Evolutionary conservation across 1,284 basidiomycete species (phyloP), one percentile per base, ranked within the genome.

Genomic region (Microbotryomycetes sp.): DNA sequence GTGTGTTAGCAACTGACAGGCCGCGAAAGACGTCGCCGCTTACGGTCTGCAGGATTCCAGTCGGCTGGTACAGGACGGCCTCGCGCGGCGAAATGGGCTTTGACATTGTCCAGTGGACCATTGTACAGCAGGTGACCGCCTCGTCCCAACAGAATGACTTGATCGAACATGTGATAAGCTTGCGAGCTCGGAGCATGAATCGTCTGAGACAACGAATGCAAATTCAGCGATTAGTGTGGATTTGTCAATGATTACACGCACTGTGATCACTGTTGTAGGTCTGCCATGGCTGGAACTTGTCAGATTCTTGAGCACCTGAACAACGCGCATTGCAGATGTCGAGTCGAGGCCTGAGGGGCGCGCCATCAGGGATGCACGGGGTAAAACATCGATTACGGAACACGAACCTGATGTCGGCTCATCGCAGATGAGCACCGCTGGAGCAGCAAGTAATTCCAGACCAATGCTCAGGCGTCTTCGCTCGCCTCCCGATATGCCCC

Each of bases 31-130:
- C 13, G 3, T n/a, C 6, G 31, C 3, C 48, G 49, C 69, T 50
- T 54, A 69, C 90, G 87, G 74, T 96, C 91, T 0, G 91, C 91
- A 18, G 92, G 81, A 68, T 93, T 94, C 77, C 91, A 91, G 0
- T 88, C 89, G 47, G 82, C 78, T 13, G 80, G 81, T 60, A 82
- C 84, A 23, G 78, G 79, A 51, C 68, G 57, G 66, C 81, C 77
- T 67, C 78, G 72, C 54, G 72, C 60, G 1, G 79, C 79, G 60
- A 93, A 88, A 72, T 86, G 79, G 1, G 80, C 82, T 0, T 87
- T 85, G 0, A 80, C 79, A 57, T 83, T 81, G 0, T 82, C 81
- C 0, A 89, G 89, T 0, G 82, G 79, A 1, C 91, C 91, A 55
- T 81, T 83, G 76, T 91, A 94, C 1, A 93, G 74, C n/a, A 87